A percentile compares a stretch with the other conserved stretches of the same genome.
Conservation (phyloP, 2,329 filamentous ascomycete genomes). For the Xylaria polymorpha region DNA sequence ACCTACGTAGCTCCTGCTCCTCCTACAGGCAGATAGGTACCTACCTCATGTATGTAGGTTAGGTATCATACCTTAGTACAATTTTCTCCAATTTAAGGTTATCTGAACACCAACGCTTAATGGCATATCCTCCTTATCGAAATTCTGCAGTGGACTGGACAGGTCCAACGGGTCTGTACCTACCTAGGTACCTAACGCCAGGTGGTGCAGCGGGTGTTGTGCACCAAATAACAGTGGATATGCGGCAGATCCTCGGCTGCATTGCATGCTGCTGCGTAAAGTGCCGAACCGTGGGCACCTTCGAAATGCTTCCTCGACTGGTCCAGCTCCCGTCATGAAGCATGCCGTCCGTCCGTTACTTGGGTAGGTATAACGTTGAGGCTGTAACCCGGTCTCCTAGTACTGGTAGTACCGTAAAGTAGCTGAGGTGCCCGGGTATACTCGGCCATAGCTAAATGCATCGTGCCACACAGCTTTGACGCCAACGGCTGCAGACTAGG, state of each 20-base stretch:
- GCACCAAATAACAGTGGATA: neutral
- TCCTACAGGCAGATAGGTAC: too few species aligned
- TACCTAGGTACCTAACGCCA: neutral
- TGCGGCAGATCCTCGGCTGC: slow-evolving; percentile 23
- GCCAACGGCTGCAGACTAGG: slow-evolving; percentile 1
- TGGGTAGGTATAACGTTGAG: neutral
- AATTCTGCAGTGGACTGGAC: neutral
- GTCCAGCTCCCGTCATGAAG: neutral
- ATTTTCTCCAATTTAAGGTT: slow-evolving; percentile 1
- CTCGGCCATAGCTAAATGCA: neutral
- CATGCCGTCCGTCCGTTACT: neutral
- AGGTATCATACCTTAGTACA: neutral
- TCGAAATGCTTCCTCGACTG: neutral
- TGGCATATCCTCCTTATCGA: neutral
- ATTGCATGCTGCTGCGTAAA: neutral
- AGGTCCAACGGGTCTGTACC: neutral
- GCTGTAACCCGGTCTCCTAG: neutral
- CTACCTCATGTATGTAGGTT: neutral
- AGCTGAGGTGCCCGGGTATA: neutral
- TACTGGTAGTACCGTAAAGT: neutral
- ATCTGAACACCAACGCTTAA: neutral
- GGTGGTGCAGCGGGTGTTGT: too few species aligned
- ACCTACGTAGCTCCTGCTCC: too few species aligned
- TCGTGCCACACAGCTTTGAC: neutral
- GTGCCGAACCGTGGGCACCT: slow-evolving; percentile 2